Evolutionary conservation across 768 basidiomycete genomes (phyloP).

Genomic region (Termitomyces eurrhizus): DNA sequence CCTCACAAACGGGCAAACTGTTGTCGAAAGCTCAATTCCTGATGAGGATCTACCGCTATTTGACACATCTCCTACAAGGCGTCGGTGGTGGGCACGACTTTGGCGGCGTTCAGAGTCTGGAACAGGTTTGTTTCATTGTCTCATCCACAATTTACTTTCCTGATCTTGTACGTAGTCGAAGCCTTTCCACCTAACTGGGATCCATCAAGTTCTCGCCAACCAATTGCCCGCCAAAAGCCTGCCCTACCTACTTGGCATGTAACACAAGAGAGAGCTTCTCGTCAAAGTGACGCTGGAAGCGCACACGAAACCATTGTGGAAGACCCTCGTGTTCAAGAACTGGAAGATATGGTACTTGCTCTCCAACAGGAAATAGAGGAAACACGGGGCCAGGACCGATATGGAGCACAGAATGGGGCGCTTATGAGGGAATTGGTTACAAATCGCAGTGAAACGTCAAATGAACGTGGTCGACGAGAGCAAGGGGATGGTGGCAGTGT

Average conservation of each 20-base stretch:
- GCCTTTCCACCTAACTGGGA: neutral
- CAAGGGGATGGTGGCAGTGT: neutral
- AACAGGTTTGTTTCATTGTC: no score
- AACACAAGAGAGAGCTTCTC: no score
- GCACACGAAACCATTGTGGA: neutral
- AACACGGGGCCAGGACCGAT: neutral
- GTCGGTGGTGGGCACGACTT: neutral
- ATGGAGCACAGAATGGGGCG: neutral
- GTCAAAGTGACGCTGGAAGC: neutral
- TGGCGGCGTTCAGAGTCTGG: neutral
- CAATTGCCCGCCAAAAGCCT: neutral
- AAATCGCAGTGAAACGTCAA: neutral
- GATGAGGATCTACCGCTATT: neutral
- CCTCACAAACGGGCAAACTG: neutral
- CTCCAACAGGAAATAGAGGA: neutral
- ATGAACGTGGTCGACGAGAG: neutral
- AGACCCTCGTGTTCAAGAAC: neutral
- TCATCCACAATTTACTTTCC: no score
- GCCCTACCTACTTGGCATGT: neutral
- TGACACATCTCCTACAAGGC: neutral
- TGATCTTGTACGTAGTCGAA: neutral
- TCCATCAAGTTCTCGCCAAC: no score
- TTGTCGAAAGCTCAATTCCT: neutral
- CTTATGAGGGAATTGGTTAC: neutral
- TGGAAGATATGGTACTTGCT: neutral